These are phyloP conservation scores for Beauveria sp. DNA, from an alignment of 2,329 filamentous ascomycete genomes.

Conservation along the genomic window DNA sequence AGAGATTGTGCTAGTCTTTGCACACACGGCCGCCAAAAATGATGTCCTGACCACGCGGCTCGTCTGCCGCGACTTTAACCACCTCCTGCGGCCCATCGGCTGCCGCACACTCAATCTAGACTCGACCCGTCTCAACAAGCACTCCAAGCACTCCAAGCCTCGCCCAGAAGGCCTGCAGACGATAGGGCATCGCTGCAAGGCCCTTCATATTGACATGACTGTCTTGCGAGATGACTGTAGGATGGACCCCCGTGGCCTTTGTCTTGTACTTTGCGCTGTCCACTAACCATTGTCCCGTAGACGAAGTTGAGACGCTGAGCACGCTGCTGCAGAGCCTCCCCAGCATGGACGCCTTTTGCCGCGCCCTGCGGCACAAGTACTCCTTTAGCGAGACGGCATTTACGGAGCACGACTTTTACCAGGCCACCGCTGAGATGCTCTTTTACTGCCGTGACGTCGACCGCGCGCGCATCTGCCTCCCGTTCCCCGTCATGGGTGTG, in stretches of 20 bases:
- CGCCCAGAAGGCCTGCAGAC: constrained; percentile 35
- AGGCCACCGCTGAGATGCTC: constrained; percentile 33
- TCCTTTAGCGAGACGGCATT: constrained; percentile 42
- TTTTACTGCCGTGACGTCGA: constrained; percentile 36
- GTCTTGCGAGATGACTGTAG: constrained; percentile 43
- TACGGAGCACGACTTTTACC: constrained; percentile 41
- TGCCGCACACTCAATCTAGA: constrained; percentile 43
- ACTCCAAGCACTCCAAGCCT: constrained; percentile 24
- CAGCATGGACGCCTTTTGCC: constrained; percentile 37
- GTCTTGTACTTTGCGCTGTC: not conserved
- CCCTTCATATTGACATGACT: constrained; percentile 45
- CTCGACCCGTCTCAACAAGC: constrained; percentile 38
- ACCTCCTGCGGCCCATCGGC: constrained; percentile 35
- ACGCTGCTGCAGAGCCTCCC: constrained; percentile 38
- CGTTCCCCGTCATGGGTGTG: constrained; percentile 41
- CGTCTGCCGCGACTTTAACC: constrained; percentile 42
- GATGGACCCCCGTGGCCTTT: constrained; percentile 9
- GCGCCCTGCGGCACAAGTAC: constrained; percentile 35
- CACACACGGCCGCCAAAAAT: constrained; percentile 37
- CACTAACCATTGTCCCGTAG: constrained; percentile 21
- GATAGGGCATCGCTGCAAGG: constrained; percentile 39
- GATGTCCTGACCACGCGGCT: constrained; percentile 36
- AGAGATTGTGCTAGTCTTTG: constrained; percentile 36
- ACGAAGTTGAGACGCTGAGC: constrained; percentile 41
- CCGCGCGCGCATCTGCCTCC: constrained; percentile 42